These are phyloP conservation scores for Apiospora koreana DNA, from an alignment of 2,329 filamentous ascomycete genomes.

Conservation along the genomic window DNA sequence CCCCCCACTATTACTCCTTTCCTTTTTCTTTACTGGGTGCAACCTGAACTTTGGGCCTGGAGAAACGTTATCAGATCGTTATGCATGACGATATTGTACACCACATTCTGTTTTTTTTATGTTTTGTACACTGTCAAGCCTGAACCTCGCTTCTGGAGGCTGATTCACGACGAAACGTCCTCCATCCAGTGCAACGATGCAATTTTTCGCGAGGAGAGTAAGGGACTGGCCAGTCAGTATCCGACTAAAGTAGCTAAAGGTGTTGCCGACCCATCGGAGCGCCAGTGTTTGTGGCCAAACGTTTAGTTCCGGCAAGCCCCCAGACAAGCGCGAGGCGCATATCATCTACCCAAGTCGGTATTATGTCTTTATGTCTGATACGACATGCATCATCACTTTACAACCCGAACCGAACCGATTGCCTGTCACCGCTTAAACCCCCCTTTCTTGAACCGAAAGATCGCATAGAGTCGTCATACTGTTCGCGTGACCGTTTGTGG, in stretches of 20 bases:
- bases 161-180: background rate
- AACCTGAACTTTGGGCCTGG: background rate
- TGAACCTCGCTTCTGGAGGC: background rate
- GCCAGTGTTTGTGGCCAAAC: background rate
- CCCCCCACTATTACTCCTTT: slow-evolving; percentile 6
- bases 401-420: background rate
- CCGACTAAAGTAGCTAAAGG: background rate
- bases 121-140: background rate
- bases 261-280: background rate
- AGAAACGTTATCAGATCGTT: background rate
- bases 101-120: background rate
- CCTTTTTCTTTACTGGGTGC: slow-evolving; percentile 4
- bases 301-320: background rate
- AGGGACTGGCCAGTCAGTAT: background rate
- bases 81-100: background rate
- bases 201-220: background rate
- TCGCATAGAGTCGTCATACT: background rate
- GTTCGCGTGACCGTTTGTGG: background rate
- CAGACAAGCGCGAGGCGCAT: background rate
- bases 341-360: background rate
- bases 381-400: background rate
- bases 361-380: background rate
- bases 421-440: background rate
- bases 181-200: background rate
- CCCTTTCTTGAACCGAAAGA: background rate